Conservation (phyloP, 345 rosid species). For the Abelmoschus esculentus region DNA sequence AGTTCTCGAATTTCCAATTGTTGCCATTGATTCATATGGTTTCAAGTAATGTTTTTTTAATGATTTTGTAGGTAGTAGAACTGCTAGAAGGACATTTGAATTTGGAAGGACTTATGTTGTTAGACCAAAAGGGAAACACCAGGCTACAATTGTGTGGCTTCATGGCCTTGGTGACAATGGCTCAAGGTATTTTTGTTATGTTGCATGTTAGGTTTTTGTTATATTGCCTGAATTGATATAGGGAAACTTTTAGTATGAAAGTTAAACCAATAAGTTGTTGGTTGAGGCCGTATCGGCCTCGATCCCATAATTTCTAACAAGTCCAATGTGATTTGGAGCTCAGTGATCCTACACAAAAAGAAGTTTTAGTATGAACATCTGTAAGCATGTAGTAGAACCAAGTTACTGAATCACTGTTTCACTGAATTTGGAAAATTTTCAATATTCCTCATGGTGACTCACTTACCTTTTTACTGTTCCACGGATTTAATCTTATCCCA, state of each 20-base stretch:
- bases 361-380: too few relatives aligned
- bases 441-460: too few relatives aligned
- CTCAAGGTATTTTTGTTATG: constrained; percentile 30
- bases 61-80: constrained; percentile 46
- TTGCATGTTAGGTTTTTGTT: background rate
- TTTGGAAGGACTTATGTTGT: constrained; percentile 76
- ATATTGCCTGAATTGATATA: background rate
- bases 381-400: too few relatives aligned
- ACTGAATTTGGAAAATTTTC: too few relatives aligned
- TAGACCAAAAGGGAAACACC: constrained; percentile 73
- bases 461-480: background rate
- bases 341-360: too few relatives aligned
- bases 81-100: constrained; percentile 48
- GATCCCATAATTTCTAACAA: too few relatives aligned
- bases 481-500: background rate
- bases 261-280: too few relatives aligned
- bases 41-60: constrained; percentile 2
- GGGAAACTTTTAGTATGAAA: too few relatives aligned
- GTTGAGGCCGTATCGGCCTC: too few relatives aligned
- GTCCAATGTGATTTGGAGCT: too few relatives aligned
- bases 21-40: constrained; percentile 3
- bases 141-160: constrained; percentile 66
- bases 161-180: constrained; percentile 84
- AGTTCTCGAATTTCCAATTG: background rate
- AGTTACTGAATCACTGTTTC: too few relatives aligned